A percentile compares a stretch with the other conserved stretches of the same genome.
These are phyloP conservation scores for Besnoitia besnoiti DNA, from an alignment of 169 alveolate species.

Conservation along the genomic window DNA sequence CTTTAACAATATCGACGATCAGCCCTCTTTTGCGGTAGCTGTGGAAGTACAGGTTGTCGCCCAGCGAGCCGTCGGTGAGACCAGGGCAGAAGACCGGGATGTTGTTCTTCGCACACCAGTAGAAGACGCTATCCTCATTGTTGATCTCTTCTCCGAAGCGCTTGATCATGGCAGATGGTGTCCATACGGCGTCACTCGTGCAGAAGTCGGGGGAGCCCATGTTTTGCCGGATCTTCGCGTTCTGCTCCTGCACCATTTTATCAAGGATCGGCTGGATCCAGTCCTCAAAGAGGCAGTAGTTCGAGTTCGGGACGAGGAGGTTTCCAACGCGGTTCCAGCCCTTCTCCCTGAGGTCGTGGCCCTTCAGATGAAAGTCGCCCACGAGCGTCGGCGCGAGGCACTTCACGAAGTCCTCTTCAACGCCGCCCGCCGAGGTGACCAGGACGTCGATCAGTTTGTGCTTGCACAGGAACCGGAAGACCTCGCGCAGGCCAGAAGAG, in stretches of 20 bases:
- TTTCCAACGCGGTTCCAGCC: constrained; percentile 99
- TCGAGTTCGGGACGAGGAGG: constrained; percentile 96
- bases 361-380: constrained; percentile 94
- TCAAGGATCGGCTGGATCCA: constrained; percentile 96
- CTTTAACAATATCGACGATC: constrained; percentile 94
- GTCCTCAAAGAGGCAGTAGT: constrained; percentile 96
- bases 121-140: constrained; percentile 94
- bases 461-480: constrained; percentile 84
- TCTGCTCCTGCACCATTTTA: constrained; percentile 92
- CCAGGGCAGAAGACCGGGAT: constrained; percentile 99
- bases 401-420: constrained; percentile 99
- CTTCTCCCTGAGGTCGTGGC: constrained; percentile 90
- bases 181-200: constrained; percentile 75
- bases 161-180: constrained; percentile 91
- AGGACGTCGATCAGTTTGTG: constrained; percentile 88
- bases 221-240: constrained; percentile 71
- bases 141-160: constrained; percentile 96
- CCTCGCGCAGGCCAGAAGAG: constrained; percentile 89
- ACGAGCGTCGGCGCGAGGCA: constrained; percentile 93
- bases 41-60: constrained; percentile 93
- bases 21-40: constrained; percentile 92
- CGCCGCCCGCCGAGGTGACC: constrained; percentile 99
- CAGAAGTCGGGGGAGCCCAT: background rate
- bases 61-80: constrained; percentile 99
- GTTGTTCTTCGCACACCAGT: constrained; percentile 98